Conservation (phyloP, 768 basidiomycete species). For the Kwoniella mangroviensis region DNA sequence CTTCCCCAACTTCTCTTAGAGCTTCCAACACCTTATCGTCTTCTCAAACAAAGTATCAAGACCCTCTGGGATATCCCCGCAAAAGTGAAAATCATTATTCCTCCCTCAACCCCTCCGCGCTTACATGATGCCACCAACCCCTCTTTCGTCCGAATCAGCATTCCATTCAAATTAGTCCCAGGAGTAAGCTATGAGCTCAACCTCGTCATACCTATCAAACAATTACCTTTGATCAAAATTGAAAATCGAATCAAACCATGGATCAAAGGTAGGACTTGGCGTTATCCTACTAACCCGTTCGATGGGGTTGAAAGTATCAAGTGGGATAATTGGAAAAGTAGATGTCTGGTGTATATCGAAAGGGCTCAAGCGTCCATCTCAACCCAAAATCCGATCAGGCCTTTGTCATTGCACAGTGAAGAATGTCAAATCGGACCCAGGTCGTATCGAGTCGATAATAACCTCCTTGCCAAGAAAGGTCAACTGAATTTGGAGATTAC, state of each 20-base stretch:
- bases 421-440: neutral
- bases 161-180: neutral
- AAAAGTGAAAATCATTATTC: neutral
- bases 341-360: neutral
- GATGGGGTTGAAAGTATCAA: neutral
- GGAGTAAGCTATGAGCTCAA: neutral
- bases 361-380: too few relatives aligned
- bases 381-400: too few relatives aligned
- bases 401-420: neutral
- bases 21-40: neutral
- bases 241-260: neutral
- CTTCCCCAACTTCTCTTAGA: neutral
- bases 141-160: neutral
- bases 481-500: neutral
- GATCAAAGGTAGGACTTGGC: slow-evolving; percentile 6
- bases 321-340: neutral
- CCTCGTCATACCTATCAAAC: neutral
- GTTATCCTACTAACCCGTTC: neutral
- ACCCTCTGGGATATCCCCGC: neutral
- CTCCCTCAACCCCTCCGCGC: too few relatives aligned
- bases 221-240: neutral
- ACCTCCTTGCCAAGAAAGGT: neutral
- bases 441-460: neutral
- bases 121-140: neutral
- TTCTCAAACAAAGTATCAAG: neutral